Conservation (phyloP, 225 moss, liverwort and hornwort genomes). For the Sphagnum contortum region DNA sequence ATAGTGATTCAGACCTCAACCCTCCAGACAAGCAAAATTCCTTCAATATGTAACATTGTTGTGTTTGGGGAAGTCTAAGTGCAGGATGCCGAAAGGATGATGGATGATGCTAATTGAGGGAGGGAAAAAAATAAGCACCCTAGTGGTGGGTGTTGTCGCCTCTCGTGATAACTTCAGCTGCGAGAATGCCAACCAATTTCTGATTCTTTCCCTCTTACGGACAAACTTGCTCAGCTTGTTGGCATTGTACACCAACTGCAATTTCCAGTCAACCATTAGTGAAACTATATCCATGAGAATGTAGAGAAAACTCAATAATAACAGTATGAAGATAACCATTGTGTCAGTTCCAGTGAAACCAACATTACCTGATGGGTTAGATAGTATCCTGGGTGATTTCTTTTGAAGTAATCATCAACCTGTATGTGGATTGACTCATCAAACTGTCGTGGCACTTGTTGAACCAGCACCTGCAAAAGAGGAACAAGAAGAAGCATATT, state of each 20-base stretch:
- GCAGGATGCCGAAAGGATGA: too few species aligned
- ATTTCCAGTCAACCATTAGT: slow-evolving; percentile 5
- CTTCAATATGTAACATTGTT: too few species aligned
- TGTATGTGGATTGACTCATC: slow-evolving; percentile 20
- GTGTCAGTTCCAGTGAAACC: too few species aligned
- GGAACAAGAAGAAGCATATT: not conserved
- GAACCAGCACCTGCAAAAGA: slow-evolving; percentile 52
- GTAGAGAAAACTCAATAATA: too few species aligned
- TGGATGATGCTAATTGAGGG: too few species aligned
- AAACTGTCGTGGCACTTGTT: slow-evolving; percentile 45
- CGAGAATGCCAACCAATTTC: slow-evolving; percentile 77
- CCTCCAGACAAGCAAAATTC: too few species aligned
- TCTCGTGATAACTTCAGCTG: slow-evolving; percentile 37
- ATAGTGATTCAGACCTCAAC: too few species aligned
- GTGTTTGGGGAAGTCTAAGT: too few species aligned
- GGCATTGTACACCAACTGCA: slow-evolving; percentile 65
- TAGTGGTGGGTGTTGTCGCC: slow-evolving; percentile 22
- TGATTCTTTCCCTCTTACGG: slow-evolving; percentile 13
- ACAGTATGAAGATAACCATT: too few species aligned
- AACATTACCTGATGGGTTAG: slow-evolving; percentile 51
- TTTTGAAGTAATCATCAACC: slow-evolving; percentile 55
- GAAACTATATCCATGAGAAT: not conserved
- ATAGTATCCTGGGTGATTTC: slow-evolving; percentile 45
- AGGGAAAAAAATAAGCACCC: slow-evolving; percentile 14
- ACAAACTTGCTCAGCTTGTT: slow-evolving; percentile 38